phyloP scores from a whole-genome alignment of 2,329 filamentous ascomycete species.

The Seiridium cupressi region DNA sequence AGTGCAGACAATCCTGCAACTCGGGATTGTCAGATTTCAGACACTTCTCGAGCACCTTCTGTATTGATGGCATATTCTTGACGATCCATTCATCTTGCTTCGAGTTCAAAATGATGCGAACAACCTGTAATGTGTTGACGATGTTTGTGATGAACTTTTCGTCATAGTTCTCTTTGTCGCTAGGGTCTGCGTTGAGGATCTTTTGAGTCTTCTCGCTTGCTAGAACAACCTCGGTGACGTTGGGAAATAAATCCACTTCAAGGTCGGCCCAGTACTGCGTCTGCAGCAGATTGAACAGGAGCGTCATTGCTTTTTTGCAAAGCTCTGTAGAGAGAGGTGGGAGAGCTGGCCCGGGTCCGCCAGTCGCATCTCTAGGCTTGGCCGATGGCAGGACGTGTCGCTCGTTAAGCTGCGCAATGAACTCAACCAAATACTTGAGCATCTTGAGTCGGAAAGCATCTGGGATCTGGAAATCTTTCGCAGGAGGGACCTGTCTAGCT shows the following conservation, averaged over 20 bases:
- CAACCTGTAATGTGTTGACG: conserved; percentile 89
- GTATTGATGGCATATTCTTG: conserved; percentile 71
- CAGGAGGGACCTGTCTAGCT: conserved; percentile 40
- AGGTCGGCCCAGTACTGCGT: conserved; percentile 89
- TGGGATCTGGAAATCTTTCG: conserved; percentile 69
- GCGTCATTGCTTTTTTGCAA: conserved; percentile 77
- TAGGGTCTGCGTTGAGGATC: conserved; percentile 57
- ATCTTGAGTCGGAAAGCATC: conserved; percentile 70
- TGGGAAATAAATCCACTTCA: conserved; percentile 87
- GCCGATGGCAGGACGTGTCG: conserved; percentile 75
- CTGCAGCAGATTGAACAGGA: conserved; percentile 82
- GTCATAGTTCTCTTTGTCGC: conserved; percentile 70
- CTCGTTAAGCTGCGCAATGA: conserved; percentile 87
- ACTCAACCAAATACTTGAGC: conserved; percentile 92
- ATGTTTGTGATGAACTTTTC: conserved; percentile 84
- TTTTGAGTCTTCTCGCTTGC: conserved; percentile 73
- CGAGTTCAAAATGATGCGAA: conserved; percentile 84
- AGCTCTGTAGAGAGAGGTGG: conserved; percentile 68
- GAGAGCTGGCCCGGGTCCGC: conserved; percentile 42
- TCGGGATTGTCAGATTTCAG: conserved; percentile 87
- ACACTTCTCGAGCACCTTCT: conserved; percentile 87
- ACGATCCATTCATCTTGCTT: conserved; percentile 91
- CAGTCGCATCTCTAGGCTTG: conserved; percentile 56
- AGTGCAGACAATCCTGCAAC: conserved; percentile 88
- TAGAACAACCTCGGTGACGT: conserved; percentile 83